Evolutionary conservation across 805 yeast genomes (phyloP).

Genomic region (Cyberlindnera amylophila): DNA sequence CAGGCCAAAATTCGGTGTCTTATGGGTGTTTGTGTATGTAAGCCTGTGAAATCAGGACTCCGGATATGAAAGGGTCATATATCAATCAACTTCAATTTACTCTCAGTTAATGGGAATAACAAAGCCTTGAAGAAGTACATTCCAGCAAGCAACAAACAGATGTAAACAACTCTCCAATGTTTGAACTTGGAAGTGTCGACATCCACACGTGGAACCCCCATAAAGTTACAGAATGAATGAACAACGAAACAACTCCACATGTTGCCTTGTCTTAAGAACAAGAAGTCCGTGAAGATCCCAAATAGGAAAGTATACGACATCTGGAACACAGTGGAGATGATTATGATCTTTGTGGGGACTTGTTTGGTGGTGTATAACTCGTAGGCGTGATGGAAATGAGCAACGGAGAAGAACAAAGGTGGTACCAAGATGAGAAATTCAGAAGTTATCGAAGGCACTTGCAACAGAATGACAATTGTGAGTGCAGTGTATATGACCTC

Average conservation of each 20-base stretch:
- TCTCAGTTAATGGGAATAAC: slow-evolving; percentile 21
- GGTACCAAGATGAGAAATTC: slow-evolving; percentile 35
- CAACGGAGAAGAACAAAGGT: slow-evolving; percentile 70
- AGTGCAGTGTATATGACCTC: slow-evolving; percentile 65
- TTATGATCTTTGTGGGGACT: slow-evolving; percentile 30
- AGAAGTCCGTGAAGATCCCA: slow-evolving; percentile 60
- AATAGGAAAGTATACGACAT: slow-evolving; percentile 62
- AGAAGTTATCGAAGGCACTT: slow-evolving; percentile 18
- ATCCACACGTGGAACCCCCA: slow-evolving; percentile 56
- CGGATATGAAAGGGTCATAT: background rate
- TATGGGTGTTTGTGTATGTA: too few relatives aligned
- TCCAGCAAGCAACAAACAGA: slow-evolving; percentile 41
- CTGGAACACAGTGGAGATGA: slow-evolving; percentile 45
- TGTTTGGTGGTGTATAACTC: slow-evolving; percentile 35
- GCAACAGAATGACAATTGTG: slow-evolving; percentile 31
- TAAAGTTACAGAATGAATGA: slow-evolving; percentile 65
- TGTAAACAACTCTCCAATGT: slow-evolving; percentile 35
- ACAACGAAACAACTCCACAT: slow-evolving; percentile 54
- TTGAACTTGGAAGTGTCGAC: slow-evolving; percentile 15
- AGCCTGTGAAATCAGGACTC: too few relatives aligned
- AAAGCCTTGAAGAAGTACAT: slow-evolving; percentile 33
- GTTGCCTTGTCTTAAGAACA: slow-evolving; percentile 49
- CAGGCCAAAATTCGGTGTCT: too few relatives aligned
- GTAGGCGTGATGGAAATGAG: slow-evolving; percentile 74
- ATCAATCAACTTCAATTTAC: background rate